These are phyloP conservation scores for Dentipellis sp. DNA, from an alignment of 768 basidiomycete genomes.

Conservation along the genomic window DNA sequence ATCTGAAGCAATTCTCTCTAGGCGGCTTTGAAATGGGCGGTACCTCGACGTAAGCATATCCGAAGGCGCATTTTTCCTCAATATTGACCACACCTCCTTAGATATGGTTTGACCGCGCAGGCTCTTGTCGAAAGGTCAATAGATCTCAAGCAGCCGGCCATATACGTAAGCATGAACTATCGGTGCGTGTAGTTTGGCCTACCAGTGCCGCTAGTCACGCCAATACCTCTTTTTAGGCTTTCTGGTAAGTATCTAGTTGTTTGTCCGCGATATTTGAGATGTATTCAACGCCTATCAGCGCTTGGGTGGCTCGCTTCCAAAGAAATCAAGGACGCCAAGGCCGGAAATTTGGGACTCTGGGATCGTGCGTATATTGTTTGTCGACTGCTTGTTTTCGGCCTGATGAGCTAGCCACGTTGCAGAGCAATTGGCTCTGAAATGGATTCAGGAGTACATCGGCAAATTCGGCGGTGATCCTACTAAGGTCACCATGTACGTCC, in stretches of 20 bases:
- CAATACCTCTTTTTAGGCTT: background rate
- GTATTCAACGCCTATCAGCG: constrained; percentile 1
- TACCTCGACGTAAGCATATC: constrained; percentile 4
- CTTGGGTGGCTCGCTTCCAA: constrained; percentile 44
- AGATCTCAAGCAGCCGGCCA: constrained; percentile 4
- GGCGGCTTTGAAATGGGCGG: constrained; percentile 12
- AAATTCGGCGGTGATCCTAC: constrained; percentile 56
- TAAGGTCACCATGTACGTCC: constrained; percentile 43
- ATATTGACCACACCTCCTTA: background rate
- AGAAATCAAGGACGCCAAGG: constrained; percentile 41
- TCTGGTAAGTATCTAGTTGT: constrained; percentile 1
- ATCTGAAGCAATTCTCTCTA: background rate
- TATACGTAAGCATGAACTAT: constrained; percentile 13
- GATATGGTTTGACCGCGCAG: background rate
- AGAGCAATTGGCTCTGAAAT: constrained; percentile 51
- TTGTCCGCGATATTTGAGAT: background rate
- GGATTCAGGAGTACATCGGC: constrained; percentile 58
- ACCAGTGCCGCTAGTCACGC: background rate
- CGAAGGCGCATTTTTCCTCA: background rate
- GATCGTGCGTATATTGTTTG: constrained; percentile 36
- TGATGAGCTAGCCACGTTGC: background rate
- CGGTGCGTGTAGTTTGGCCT: constrained; percentile 4
- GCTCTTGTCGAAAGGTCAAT: constrained; percentile 6
- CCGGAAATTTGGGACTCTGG: constrained; percentile 55
- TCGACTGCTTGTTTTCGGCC: background rate